phyloP scores from a whole-genome alignment of 2,329 filamentous ascomycete species.

The Diaporthe amygdali region DNA sequence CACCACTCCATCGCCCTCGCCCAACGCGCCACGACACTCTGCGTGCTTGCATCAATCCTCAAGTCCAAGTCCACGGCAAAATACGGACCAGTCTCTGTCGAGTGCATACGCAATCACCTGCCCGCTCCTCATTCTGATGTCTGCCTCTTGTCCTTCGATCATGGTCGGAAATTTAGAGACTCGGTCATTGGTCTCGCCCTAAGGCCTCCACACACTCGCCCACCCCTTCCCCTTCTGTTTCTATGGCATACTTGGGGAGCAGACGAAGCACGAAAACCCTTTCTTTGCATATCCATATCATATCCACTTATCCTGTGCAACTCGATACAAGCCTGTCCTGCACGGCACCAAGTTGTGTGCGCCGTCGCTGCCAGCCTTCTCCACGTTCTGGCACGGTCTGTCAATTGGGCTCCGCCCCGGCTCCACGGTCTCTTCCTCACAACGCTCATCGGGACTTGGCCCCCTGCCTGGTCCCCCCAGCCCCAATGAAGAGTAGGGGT shows the following conservation, averaged over 20 bases:
- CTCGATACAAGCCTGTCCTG: not conserved
- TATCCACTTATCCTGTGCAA: not conserved
- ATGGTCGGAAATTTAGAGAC: not conserved
- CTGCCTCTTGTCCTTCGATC: not conserved
- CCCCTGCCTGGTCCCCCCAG: conserved; percentile 17
- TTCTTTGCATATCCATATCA: not conserved
- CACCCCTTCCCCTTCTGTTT: not conserved
- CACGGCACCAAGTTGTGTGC: not conserved
- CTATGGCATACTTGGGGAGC: not conserved
- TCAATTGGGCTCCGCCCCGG: conserved; percentile 20
- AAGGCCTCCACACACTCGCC: not conserved
- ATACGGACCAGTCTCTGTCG: not conserved
- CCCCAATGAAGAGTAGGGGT: conserved; percentile 24
- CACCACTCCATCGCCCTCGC: not conserved
- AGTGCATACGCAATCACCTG: not conserved
- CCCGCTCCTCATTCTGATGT: not conserved
- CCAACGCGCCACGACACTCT: not conserved
- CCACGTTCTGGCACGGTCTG: conserved; percentile 17
- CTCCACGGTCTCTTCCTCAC: conserved; percentile 12
- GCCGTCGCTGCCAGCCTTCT: not conserved
- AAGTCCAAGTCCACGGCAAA: not conserved
- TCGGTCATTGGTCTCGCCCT: conserved; percentile 8
- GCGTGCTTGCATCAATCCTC: not conserved
- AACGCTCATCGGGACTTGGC: conserved; percentile 13
- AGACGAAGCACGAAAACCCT: not conserved